phyloP scores from a whole-genome alignment of 768 basidiomycete species.

The Royoungia palumana region DNA sequence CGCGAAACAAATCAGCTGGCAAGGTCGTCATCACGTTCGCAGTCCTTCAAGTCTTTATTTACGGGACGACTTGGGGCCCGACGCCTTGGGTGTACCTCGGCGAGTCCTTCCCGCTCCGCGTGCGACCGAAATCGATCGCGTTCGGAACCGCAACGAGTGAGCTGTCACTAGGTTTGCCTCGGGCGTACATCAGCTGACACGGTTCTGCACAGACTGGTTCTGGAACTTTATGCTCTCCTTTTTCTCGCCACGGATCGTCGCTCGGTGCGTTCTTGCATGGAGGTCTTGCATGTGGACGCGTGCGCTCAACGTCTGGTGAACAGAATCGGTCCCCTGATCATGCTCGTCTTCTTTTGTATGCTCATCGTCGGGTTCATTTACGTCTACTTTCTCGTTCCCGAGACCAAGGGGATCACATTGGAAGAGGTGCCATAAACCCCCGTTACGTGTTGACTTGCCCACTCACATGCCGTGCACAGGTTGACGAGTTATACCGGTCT shows the following conservation, averaged over 20 bases:
- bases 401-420: constrained; percentile 73
- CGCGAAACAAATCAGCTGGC: constrained; percentile 57
- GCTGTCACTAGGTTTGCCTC: neutral
- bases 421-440: constrained; percentile 31
- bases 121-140: constrained; percentile 74
- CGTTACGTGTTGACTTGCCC: neutral
- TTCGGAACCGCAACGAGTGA: constrained; percentile 60
- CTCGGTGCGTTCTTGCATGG: constrained; percentile 32
- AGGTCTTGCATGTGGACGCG: too few species aligned
- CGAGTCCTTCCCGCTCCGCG: constrained; percentile 78
- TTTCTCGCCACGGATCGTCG: constrained; percentile 67
- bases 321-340: constrained; percentile 70
- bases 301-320: neutral
- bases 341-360: constrained; percentile 76
- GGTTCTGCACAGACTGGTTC: constrained; percentile 44
- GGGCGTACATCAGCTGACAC: neutral
- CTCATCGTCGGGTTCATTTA: constrained; percentile 65
- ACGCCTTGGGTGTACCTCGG: constrained; percentile 76
- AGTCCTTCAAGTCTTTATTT: constrained; percentile 71
- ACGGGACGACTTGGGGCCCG: constrained; percentile 74
- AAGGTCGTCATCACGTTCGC: constrained; percentile 72
- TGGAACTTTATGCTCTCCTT: constrained; percentile 77
- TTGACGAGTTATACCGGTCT: constrained; percentile 73
- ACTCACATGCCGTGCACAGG: constrained; percentile 33
- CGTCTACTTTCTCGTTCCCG: constrained; percentile 75